Base-by-base conservation (phyloP, 192 early-diverging fungal genomes). In the Pilobolus umbonatus region DNA sequence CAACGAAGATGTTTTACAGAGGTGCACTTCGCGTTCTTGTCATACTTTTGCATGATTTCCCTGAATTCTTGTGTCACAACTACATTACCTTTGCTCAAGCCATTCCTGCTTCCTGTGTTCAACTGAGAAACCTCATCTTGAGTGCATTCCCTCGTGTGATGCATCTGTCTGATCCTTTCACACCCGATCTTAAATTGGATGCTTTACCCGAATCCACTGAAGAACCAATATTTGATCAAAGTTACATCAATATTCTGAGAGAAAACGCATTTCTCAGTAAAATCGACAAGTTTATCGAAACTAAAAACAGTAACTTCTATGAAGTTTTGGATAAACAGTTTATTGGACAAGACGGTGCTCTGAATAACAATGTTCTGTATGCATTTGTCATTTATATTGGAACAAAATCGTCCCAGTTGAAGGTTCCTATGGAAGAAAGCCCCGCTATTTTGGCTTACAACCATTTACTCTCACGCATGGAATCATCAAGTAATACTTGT, bases 121-220 rank as follows among this genome's bases (percentile, higher is more conserved):
- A 99, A 71, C 80, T 99, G 22, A 86, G 95, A 24, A 99, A 99
- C 68, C 71, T 99, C 65, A 88, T 99, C 43, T 73, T 99, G n/a
- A 94, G 92, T 57, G 95, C 97, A 1, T 98, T 94, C 69, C 95
- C 97, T 22, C 79, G 90, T 25, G 86, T 86, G 47, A 97, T 98
- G 97, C 83, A 88, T 30, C 74, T 98, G 51, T 95, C 97, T 1
- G 94, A 98, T 71, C 97, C 97, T 9, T 92, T 95, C 66, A 91
- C 90, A 2, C 92, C 92, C 6, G 93, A 95, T 57, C 76, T 98
- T 56, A 89, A 94, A 66, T 88, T 96, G 14, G 92, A 92, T 35
- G 63, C 86, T 32, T 75, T 97, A 45, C 85, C 91, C 0, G 96
- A 96, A 61, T 90, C 90, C 47, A 79, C 88, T 47, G 86, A 89